Evolutionary conservation across 306 rosid genomes (phyloP), one percentile per base, ranked within the genome.

Genomic region (Acacia confusa): DNA sequence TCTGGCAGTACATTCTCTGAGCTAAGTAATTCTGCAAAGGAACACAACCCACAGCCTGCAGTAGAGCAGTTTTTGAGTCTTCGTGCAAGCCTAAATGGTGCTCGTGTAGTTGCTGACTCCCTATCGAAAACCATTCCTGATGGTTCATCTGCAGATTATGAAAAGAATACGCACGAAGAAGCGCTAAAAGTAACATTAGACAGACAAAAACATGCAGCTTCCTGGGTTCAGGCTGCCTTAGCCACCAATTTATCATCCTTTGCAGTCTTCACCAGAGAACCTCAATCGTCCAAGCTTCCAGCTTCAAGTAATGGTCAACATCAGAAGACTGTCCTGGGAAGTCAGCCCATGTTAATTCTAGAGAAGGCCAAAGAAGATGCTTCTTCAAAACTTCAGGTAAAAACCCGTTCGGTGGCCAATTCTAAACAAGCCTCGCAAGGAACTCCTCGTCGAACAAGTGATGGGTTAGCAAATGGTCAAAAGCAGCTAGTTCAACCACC

Each of bases 181-280:
- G 85, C 88, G 74, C 55, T 79, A 63, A 88, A 88, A 84, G 74
- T 93, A 80, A 84, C 88, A 45, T 86, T 88, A 30, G 91, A 89
- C 32, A 88, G 87, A 71, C 87, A 81, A 74, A 95, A 91, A 61
- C 89, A 67, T 41, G 97, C 98, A 40, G 85, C 93, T 70, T 83
- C 87, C 27, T 96, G 99, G 99, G 92, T 96, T 44, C 98, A 93
- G 86, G 92, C 97, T 75, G 97, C 99, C 43, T 73, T 93, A 77
- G 82, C 92, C 58, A 87, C 97, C 84, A 90, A 91, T 79, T 82
- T 96, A 63, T 90, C 99, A 48, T 82, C 94, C 74, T 96, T 96
- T 70, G 66, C 89, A 27, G 92, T 93, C 53, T 93, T 64, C 52
- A 86, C 84, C 76, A 87, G 85, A 47, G 96, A 93, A 47, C 82